Evolutionary conservation across 306 rosid species (phyloP).

Genomic region (Rosa rugosa): DNA sequence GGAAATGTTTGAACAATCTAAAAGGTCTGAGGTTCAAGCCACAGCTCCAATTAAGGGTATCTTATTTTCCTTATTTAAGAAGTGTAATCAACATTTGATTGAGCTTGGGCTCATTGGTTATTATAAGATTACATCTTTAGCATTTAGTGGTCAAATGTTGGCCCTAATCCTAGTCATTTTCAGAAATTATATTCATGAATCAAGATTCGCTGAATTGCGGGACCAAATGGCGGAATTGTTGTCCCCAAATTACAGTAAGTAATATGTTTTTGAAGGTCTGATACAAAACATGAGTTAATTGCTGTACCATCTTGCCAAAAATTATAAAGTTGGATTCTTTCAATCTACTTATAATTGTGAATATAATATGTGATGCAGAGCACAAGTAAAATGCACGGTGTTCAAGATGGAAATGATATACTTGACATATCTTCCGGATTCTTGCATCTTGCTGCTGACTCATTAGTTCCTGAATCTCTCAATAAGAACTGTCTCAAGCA

Average conservation of each 20-base stretch:
- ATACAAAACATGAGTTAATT: conserved; percentile 18
- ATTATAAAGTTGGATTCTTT: conserved; percentile 16
- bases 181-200: conserved; percentile 47
- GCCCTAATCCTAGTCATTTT: conserved; percentile 27
- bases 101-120: conserved; percentile 15
- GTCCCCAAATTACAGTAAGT: conserved; percentile 58
- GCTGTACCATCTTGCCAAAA: conserved; percentile 18
- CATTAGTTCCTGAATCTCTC: conserved; percentile 70
- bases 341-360: conserved; percentile 22
- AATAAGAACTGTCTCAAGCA: conserved; percentile 61
- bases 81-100: conserved; percentile 5
- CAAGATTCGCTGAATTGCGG: conserved; percentile 49
- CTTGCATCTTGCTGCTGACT: conserved; percentile 82
- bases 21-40: conserved; percentile 35
- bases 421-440: conserved; percentile 84
- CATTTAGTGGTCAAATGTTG: conserved; percentile 17
- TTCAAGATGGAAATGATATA: conserved; percentile 45
- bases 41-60: conserved; percentile 50
- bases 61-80: not conserved
- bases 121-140: conserved; percentile 9
- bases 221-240: conserved; percentile 72
- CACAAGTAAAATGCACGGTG: conserved; percentile 32
- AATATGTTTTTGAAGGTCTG: not conserved
- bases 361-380: conserved; percentile 45
- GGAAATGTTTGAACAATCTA: conserved; percentile 33